Evolutionary conservation across 805 yeast genomes (phyloP).

Genomic region (Ogataea nakhonphanomensis): DNA sequence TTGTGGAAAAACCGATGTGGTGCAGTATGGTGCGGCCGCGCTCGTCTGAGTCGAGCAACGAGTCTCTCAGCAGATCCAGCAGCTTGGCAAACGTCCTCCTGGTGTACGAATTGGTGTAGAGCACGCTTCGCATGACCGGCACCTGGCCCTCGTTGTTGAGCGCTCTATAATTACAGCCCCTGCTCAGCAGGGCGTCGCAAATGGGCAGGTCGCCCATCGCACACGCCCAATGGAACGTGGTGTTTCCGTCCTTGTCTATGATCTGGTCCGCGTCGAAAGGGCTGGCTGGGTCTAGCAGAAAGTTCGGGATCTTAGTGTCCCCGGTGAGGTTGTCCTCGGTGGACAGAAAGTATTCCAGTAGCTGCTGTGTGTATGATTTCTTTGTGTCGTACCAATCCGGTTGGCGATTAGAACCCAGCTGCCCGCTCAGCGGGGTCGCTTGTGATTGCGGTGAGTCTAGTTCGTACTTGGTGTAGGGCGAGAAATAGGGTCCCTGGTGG

Average conservation of each 20-base stretch:
- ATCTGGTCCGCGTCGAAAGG: slow-evolving; percentile 71
- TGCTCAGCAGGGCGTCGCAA: slow-evolving; percentile 67
- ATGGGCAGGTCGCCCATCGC: slow-evolving; percentile 84
- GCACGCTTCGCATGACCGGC: slow-evolving; percentile 78
- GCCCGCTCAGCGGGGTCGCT: slow-evolving; percentile 1
- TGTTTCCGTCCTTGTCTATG: slow-evolving; percentile 92
- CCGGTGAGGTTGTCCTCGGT: slow-evolving; percentile 46
- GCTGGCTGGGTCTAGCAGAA: slow-evolving; percentile 58
- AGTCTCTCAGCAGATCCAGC: slow-evolving; percentile 69
- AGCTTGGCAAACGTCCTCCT: slow-evolving; percentile 76
- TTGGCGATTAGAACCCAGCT: slow-evolving; percentile 2
- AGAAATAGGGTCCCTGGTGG: neutral
- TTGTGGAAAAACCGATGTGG: slow-evolving; percentile 71
- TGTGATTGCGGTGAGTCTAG: slow-evolving; percentile 9
- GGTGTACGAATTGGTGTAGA: slow-evolving; percentile 84
- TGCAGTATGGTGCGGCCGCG: slow-evolving; percentile 78
- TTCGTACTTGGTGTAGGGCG: slow-evolving; percentile 9
- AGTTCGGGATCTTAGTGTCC: slow-evolving; percentile 50
- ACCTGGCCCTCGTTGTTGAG: slow-evolving; percentile 76
- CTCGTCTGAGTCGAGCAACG: slow-evolving; percentile 73
- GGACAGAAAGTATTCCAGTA: slow-evolving; percentile 52
- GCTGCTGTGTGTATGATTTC: slow-evolving; percentile 42
- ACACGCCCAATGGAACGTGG: slow-evolving; percentile 97
- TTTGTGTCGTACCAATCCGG: slow-evolving; percentile 28
- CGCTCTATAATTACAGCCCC: slow-evolving; percentile 67